phyloP scores from a whole-genome alignment of 1,284 basidiomycete species.

The Grifola frondosa region DNA sequence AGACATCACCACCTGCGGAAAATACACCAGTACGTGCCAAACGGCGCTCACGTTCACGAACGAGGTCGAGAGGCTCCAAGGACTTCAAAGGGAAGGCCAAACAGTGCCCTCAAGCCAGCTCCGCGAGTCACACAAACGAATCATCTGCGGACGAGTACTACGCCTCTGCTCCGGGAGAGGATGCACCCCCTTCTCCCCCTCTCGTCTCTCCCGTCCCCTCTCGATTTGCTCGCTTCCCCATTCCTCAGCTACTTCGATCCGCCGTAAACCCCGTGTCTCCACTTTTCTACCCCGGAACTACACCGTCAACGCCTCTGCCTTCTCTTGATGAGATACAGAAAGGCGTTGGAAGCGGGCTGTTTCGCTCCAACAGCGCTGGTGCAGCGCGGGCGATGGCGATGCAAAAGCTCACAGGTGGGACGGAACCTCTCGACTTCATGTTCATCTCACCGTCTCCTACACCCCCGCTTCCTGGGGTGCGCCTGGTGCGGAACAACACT shows the following conservation, averaged over 20 bases:
- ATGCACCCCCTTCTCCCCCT: conserved; percentile 46
- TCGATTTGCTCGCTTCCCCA: conserved; percentile 51
- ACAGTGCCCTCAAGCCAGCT: conserved; percentile 41
- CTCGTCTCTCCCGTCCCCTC: conserved; percentile 66
- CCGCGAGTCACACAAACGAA: conserved; percentile 41
- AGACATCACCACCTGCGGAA: conserved; percentile 28
- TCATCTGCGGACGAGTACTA: conserved; percentile 68
- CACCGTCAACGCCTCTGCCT: conserved; percentile 66
- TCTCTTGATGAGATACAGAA: conserved; percentile 67
- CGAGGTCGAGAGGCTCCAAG: conserved; percentile 70
- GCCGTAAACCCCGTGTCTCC: conserved; percentile 53
- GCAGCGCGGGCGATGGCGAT: conserved; percentile 66
- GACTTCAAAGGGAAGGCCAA: conserved; percentile 65
- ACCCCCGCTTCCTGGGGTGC: conserved; percentile 47
- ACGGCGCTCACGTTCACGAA: conserved; percentile 73
- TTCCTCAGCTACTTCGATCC: conserved; percentile 47
- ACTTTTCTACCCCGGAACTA: conserved; percentile 59
- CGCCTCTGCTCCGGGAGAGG: conserved; percentile 34
- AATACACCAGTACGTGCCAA: conserved; percentile 38
- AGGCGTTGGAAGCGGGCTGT: conserved; percentile 47
- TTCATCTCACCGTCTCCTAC: conserved; percentile 40
- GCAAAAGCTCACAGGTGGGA: conserved; percentile 70
- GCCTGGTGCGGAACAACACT: conserved; percentile 71
- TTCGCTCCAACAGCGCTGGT: conserved; percentile 76
- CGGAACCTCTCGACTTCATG: conserved; percentile 49